phyloP scores from a whole-genome alignment of 441 rosid genomes.

The Erodium texanum region DNA sequence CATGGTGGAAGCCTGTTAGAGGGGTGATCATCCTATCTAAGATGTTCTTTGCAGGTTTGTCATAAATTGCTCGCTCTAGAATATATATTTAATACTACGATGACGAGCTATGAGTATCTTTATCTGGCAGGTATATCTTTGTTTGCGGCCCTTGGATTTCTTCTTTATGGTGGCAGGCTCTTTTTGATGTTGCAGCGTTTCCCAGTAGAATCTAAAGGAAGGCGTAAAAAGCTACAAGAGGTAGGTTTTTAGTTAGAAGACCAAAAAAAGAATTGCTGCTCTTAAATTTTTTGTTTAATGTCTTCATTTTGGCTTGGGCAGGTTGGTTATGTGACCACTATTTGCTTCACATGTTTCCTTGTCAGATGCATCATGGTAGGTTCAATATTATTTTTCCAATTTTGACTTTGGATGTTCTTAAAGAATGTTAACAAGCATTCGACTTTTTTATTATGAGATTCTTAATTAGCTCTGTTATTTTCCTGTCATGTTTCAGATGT shows the following conservation, averaged over 20 bases:
- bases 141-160: slow-evolving; percentile 75
- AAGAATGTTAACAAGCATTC: not conserved
- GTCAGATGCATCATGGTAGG: slow-evolving; percentile 83
- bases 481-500: slow-evolving; percentile 40
- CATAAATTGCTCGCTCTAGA: not conserved
- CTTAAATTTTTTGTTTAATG: not conserved
- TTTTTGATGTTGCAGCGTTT: slow-evolving; percentile 87
- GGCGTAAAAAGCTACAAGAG: slow-evolving; percentile 87
- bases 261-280: not conserved
- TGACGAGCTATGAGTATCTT: not conserved
- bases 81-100: not conserved
- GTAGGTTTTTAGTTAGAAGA: slow-evolving; percentile 28
- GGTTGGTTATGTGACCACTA: slow-evolving; percentile 93
- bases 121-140: slow-evolving; percentile 56
- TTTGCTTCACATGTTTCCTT: slow-evolving; percentile 82
- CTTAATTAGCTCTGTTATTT: not conserved
- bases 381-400: too few relatives aligned
- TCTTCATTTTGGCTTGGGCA: slow-evolving; percentile 30
- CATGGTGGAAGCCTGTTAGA: slow-evolving; percentile 73
- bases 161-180: slow-evolving; percentile 85
- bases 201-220: slow-evolving; percentile 89
- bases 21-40: slow-evolving; percentile 50
- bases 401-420: too few relatives aligned
- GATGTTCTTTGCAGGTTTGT: slow-evolving; percentile 76
- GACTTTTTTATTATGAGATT: not conserved